Conservation (phyloP, 345 rosid genomes). For the Luvunga scandens region DNA sequence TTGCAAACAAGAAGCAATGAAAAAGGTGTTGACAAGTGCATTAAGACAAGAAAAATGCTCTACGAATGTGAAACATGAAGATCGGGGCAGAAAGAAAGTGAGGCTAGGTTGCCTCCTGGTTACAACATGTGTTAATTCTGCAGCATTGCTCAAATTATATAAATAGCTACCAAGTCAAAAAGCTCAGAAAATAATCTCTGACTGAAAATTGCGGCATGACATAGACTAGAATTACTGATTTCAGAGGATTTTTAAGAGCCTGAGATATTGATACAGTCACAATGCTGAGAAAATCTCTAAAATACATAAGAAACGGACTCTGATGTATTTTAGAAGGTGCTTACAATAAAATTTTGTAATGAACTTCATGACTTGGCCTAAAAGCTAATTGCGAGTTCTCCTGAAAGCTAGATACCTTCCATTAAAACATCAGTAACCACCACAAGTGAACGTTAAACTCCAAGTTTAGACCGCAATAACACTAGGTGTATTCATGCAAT, state of each 20-base stretch:
- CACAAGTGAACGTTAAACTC: not conserved
- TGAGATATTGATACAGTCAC: not conserved
- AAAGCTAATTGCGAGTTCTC: not conserved
- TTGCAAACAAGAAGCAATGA: not conserved
- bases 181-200: not conserved
- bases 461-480: not conserved
- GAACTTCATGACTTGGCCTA: not conserved
- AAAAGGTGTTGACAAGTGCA: not conserved
- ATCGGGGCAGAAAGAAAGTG: not conserved
- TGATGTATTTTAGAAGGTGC: not conserved
- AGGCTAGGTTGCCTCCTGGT: not conserved
- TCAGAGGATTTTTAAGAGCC: not conserved
- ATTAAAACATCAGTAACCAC: not conserved
- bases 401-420: not conserved
- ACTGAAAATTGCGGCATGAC: not conserved
- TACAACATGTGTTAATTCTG: not conserved
- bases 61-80: not conserved
- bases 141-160: not conserved
- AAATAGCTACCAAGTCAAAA: not conserved
- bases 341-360: not conserved
- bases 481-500: no score
- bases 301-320: not conserved
- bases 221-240: not conserved
- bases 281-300: not conserved
- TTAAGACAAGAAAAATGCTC: not conserved